Percentiles rank a stretch among this genome's conserved stretches.
Evolutionary conservation across 2,329 filamentous ascomycete species (phyloP).

Genomic region (Basipetospora sp.): DNA sequence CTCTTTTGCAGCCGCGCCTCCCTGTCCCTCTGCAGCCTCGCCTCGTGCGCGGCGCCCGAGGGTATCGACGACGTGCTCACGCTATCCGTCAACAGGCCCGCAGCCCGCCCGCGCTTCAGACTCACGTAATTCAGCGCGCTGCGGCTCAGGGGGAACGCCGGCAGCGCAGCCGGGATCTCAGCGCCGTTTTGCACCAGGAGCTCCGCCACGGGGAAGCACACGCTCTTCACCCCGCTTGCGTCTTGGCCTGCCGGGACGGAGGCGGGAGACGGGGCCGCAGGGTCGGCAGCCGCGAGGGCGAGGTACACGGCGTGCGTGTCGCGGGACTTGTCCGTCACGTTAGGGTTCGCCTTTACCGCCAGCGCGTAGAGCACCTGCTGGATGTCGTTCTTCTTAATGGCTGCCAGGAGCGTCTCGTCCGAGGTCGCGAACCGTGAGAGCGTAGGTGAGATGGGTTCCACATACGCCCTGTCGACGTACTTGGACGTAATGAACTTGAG

Average conservation of each 20-base stretch:
- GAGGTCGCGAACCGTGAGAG: conserved; percentile 62
- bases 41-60: conserved; percentile 1
- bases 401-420: conserved; percentile 79
- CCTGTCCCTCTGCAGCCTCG: conserved; percentile 40
- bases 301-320: conserved; percentile 82
- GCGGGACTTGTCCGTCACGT: conserved; percentile 69
- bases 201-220: conserved; percentile 88
- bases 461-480: conserved; percentile 71
- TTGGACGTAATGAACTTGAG: conserved; percentile 92
- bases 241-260: conserved; percentile 32
- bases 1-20: conserved; percentile 62
- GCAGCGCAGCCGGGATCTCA: conserved; percentile 60
- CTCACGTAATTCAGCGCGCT: conserved; percentile 75
- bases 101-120: conserved; percentile 45
- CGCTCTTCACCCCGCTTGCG: too few species aligned
- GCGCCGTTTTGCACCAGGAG: conserved; percentile 86
- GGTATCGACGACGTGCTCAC: conserved; percentile 28
- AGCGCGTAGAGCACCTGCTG: conserved; percentile 84
- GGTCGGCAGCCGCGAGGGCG: conserved; percentile 82
- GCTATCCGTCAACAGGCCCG: conserved; percentile 36
- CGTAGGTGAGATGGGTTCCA: conserved; percentile 62
- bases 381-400: conserved; percentile 92
- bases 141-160: conserved; percentile 69
- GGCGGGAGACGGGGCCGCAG: conserved; percentile 54
- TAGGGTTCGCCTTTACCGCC: conserved; percentile 74